Base-by-base conservation (phyloP, 495 filamentous ascomycete species). In the Parathielavia hyrcaniae region DNA sequence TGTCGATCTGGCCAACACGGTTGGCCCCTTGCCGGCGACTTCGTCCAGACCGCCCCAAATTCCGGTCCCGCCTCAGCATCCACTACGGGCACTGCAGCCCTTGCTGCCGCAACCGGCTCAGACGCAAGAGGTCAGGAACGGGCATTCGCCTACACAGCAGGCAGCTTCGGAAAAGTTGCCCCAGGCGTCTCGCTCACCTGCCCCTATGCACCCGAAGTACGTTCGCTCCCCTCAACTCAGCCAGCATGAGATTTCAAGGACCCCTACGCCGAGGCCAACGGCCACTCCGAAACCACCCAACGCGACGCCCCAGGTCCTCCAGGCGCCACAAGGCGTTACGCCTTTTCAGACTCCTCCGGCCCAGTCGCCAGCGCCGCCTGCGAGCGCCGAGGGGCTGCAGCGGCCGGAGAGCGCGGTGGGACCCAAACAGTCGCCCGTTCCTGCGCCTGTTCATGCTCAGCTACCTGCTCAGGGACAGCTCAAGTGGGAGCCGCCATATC, bases 401-500 rank as follows among this genome's bases (percentile, higher is more conserved):
- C 55, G 67, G 12, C 69, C 66, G 10, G 67, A 67, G 6, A 50
- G 62, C 4, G 55, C 55, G 17, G 35, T 30, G 19, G 64, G 60
- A 39, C 38, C 64, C 9, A 52, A 43, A 30, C 62, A 58, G 50
- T 47, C 61, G 10, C 57, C 65, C 0, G 35, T 32, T 1, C 50
- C 45, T 32, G 54, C n/a, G 38, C 58, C 53, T 2, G 16, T 47
- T 6, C 50, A 39, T 30, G 41, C 51, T 26, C 64, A 63, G 38
- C 17, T 52, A 23, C 47, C 55, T 30, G 41, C 59, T 48, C 66
- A 67, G 36, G 67, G 63, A 6, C 59, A 69, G 30, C 64, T 75
- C 47, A 78, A 76, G 64, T 79, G 77, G 77, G 79, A 81, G 55
- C 75, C 73, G 8, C 75, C 70, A 9, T 81, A 80, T 52, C 77